Base-by-base conservation (phyloP, 176 grass and related monocot species). In the Dendrocalamus sinicus region DNA sequence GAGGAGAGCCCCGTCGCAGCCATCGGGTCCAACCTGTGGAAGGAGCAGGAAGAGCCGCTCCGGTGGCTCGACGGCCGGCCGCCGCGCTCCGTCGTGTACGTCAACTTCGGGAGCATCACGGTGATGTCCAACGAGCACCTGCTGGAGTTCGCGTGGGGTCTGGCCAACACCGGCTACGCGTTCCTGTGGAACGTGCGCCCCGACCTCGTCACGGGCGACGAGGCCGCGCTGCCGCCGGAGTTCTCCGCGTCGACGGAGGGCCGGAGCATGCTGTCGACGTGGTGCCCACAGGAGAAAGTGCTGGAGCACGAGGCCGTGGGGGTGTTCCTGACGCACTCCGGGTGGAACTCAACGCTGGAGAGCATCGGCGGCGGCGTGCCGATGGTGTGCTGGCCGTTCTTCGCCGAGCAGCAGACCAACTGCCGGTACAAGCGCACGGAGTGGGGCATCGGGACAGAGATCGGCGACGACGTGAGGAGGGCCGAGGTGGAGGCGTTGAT, bases 321-420 rank as follows among this genome's bases (percentile, higher is more conserved):
- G 47, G 93, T 89, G 61, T 97, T 97, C 81, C 76, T 97, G 35
- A 94, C 92, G 0, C 94, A 97, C 81, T 97, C 88, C 15, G 90
- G 94, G 1, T 97, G 94, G 94, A 97, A 97, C 92, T 97, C 94
- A 1, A 87, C 88, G 24, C 35, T 92, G 47, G 47, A 12, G 87
- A 88, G 83, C 67, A 70, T 92, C 13, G 24, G 71, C 63, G 84
- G 46, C 76, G 91, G 87, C 51, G 84, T 92, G 80, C 69, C 84
- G 11, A 87, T 84, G 87, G 44, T 92, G 28, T 80, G 83, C 54
- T 92, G 91, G 91, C 91, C 91, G 0, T 92, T 92, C 84, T 92
- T 92, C 63, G 87, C 84, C 1, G 91, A 92, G 87, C 91, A 92
- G 75, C 87, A 89, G 84, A 92, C 87, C 63, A 92, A 92, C 84